These are phyloP conservation scores for Suhomyces bribrorum DNA, from an alignment of 1,139 yeast genomes.

Conservation along the genomic window DNA sequence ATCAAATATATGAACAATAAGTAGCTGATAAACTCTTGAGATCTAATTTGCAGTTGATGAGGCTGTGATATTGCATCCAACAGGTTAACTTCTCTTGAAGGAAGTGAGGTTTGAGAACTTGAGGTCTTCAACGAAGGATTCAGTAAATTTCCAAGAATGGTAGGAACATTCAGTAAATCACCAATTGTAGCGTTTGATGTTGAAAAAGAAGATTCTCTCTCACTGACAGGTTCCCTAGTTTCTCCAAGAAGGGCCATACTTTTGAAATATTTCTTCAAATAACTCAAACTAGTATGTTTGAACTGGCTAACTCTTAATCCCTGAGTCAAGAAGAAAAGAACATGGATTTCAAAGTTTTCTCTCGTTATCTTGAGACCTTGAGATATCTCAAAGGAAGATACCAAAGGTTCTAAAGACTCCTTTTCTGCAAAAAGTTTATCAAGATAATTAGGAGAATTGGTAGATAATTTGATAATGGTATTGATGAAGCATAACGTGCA, in stretches of 20 bases:
- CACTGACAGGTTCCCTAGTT: neutral
- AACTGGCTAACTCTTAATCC: conserved; percentile 68
- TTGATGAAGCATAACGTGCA: conserved; percentile 46
- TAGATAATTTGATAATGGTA: conserved; percentile 28
- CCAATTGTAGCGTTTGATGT: conserved; percentile 5
- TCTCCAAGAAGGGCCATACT: conserved; percentile 16
- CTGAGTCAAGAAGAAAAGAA: conserved; percentile 54
- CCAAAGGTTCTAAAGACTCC: conserved; percentile 38
- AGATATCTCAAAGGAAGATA: conserved; percentile 48
- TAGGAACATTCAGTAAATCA: conserved; percentile 8
- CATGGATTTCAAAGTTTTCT: conserved; percentile 56
- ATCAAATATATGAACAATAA: conserved; percentile 58
- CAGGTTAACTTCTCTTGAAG: neutral
- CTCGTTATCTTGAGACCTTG: conserved; percentile 43
- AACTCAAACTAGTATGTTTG: conserved; percentile 54
- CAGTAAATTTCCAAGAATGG: conserved; percentile 1
- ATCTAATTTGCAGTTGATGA: conserved; percentile 1
- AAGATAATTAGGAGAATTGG: conserved; percentile 24
- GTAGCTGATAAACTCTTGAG: conserved; percentile 26
- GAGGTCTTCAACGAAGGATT: neutral
- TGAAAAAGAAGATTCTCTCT: conserved; percentile 36
- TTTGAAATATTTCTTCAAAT: conserved; percentile 52
- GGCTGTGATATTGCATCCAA: neutral
- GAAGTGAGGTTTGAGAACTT: neutral
- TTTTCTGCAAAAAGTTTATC: conserved; percentile 42